A percentile compares a stretch with the other conserved stretches of the same genome.
Evolutionary conservation across 2,329 filamentous ascomycete genomes (phyloP).

Genomic region (Fusarium equiseti): DNA sequence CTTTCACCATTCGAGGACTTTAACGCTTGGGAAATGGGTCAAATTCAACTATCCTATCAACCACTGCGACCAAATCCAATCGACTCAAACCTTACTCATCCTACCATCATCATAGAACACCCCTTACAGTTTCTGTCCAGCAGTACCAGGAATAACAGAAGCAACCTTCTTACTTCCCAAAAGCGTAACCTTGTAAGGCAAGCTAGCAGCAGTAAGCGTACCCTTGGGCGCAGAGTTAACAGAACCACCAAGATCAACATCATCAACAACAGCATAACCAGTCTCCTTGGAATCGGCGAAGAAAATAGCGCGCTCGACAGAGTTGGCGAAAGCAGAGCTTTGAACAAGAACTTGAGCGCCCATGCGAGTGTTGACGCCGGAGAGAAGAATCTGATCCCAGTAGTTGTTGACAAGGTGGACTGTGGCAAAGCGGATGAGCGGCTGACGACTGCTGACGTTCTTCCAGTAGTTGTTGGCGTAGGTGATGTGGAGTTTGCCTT

Average conservation of each 20-base stretch:
- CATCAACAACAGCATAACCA: slow-evolving; percentile 58
- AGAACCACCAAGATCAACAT: slow-evolving; percentile 57
- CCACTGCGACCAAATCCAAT: too few species aligned
- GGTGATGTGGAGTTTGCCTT: slow-evolving; percentile 71
- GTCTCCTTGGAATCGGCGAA: slow-evolving; percentile 56
- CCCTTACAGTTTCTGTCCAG: slow-evolving; percentile 53
- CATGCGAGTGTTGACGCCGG: slow-evolving; percentile 67
- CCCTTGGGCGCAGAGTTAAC: slow-evolving; percentile 58
- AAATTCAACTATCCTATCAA: too few species aligned
- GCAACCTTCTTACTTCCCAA: slow-evolving; percentile 62
- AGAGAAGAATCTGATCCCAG: slow-evolving; percentile 57
- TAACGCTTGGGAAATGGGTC: too few species aligned
- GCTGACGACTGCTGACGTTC: slow-evolving; percentile 73
- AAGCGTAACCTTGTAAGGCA: slow-evolving; percentile 60
- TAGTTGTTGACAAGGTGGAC: slow-evolving; percentile 69
- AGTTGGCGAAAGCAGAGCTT: slow-evolving; percentile 63
- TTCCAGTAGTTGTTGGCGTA: slow-evolving; percentile 75
- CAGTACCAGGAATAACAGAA: slow-evolving; percentile 54
- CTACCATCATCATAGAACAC: too few species aligned
- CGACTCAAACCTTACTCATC: too few species aligned
- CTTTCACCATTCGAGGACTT: too few species aligned
- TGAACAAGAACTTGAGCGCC: slow-evolving; percentile 68
- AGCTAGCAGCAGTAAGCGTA: slow-evolving; percentile 64
- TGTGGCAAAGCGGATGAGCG: slow-evolving; percentile 75
- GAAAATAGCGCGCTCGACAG: slow-evolving; percentile 52